Evolutionary conservation across 176 grass and related monocot species (phyloP), one percentile per base, ranked within the genome.

Genomic region (Ensete glaucum): DNA sequence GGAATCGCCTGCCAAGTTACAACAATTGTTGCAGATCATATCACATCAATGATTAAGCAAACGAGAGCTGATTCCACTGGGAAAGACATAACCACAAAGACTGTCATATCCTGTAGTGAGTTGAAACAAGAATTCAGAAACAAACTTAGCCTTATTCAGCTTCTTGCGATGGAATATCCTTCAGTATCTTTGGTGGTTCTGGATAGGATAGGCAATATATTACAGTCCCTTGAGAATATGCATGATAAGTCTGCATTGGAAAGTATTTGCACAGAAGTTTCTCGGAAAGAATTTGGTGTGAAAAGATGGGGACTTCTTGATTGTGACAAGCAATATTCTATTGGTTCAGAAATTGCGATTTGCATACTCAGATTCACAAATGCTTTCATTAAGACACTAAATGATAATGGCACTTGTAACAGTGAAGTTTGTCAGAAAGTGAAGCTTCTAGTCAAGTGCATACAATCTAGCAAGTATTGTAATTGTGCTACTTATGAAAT

Each of bases 81-180:
- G 29, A 54, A 74, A 78, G 68, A 48, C 29, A 10, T 51, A 63
- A 73, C n/a, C 27, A 76, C 21, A 70, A 72, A 75, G 62, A 79
- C 3, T 16, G 49, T 10, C 20, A 24, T 78, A 57, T 60, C 73
- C 24, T 78, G 21, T 71, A 51, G 52, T 65, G 82, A 89, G 75
- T 74, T 84, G 59, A 74, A 64, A 22, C 63, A 86, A 48, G 81
- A 78, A 56, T 75, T 52, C 50, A 91, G 70, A 85, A 70, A 49
- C 27, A 78, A 67, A 25, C 81, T 93, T 24, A 77, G 51, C 16
- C 83, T 87, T 83, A 80, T 86, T 78, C 83, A 82, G 73, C 83
- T 84, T 72, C 85, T 98, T 79, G 78, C 85, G 76, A 71, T 63
- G 64, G 76, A 73, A 25, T 93, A 93, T 77, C 86, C 86, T 85